Conservation (phyloP, 2,329 filamentous ascomycete genomes). For the Colletotrichum viniferum region DNA sequence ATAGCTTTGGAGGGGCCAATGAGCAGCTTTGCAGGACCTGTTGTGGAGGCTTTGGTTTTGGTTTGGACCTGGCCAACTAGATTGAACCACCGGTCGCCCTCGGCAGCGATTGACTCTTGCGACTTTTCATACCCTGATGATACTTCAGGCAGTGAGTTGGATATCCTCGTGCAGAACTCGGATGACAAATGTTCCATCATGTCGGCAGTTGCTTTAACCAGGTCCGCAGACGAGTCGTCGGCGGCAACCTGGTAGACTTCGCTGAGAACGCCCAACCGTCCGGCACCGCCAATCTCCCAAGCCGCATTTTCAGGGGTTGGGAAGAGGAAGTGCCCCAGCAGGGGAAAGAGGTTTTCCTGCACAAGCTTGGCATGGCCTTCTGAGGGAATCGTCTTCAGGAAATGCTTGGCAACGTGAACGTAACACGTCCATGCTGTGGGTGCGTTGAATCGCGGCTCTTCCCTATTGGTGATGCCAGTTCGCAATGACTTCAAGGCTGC, state of each 20-base stretch:
- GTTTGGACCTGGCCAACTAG: slow-evolving; percentile 54
- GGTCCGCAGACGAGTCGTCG: slow-evolving; percentile 41
- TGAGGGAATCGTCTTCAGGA: slow-evolving; percentile 51
- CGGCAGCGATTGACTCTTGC: slow-evolving; percentile 69
- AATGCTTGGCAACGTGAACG: slow-evolving; percentile 63
- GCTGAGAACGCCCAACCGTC: slow-evolving; percentile 43
- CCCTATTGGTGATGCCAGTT: slow-evolving; percentile 72
- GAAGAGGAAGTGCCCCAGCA: slow-evolving; percentile 60
- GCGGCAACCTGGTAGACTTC: slow-evolving; percentile 52
- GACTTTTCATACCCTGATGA: slow-evolving; percentile 78
- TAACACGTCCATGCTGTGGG: slow-evolving; percentile 78
- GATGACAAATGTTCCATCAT: slow-evolving; percentile 69
- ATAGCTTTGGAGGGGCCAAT: slow-evolving; percentile 28
- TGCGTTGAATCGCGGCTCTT: slow-evolving; percentile 74
- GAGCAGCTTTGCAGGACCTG: slow-evolving; percentile 29
- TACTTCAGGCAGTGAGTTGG: slow-evolving; percentile 79
- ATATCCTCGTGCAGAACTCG: slow-evolving; percentile 68
- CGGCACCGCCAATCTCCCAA: slow-evolving; percentile 29
- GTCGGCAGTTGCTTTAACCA: slow-evolving; percentile 53
- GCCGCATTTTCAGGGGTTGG: slow-evolving; percentile 43
- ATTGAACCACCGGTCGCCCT: slow-evolving; percentile 71
- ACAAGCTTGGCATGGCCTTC: slow-evolving; percentile 50
- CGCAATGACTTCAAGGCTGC: slow-evolving; percentile 71
- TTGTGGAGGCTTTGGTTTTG: slow-evolving; percentile 18
- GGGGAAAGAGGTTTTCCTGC: slow-evolving; percentile 55